These are phyloP conservation scores for Fusarium cyanostomum DNA, from an alignment of 2,329 filamentous ascomycete species.

Conservation along the genomic window DNA sequence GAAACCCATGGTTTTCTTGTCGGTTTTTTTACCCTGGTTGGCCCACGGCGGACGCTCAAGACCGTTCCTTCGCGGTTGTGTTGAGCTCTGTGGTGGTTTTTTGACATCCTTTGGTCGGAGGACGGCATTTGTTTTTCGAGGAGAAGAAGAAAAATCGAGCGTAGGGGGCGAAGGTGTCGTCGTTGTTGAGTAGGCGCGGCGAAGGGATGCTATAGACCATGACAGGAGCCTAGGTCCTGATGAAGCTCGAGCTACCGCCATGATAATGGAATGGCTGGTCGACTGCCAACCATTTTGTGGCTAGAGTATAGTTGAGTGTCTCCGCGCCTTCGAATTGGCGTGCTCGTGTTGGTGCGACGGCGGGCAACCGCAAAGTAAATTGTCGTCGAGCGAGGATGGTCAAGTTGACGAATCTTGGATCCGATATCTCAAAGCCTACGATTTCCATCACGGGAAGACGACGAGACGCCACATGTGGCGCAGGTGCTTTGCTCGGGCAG, in stretches of 20 bases:
- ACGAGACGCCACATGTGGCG: conserved; percentile 22
- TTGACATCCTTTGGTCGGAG: background rate
- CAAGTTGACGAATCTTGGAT: no score
- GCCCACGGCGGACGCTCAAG: conserved; percentile 3
- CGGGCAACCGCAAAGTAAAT: background rate
- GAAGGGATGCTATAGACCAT: conserved; percentile 8
- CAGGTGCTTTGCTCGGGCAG: no score
- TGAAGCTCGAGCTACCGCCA: conserved; percentile 39
- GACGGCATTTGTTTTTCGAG: background rate
- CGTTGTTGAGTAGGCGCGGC: conserved; percentile 25
- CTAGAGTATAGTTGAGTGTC: background rate
- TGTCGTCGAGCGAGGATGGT: background rate
- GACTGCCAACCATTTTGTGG: conserved; percentile 26
- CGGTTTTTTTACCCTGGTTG: background rate
- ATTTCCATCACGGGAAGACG: background rate
- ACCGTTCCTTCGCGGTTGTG: conserved; percentile 6
- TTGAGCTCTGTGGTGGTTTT: background rate
- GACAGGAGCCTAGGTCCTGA: conserved; percentile 23
- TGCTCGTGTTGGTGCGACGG: background rate
- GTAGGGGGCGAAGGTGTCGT: conserved; percentile 8
- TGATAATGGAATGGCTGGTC: conserved; percentile 23
- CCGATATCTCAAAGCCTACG: no score
- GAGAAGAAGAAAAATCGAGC: background rate
- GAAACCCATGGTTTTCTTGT: conserved; percentile 1
- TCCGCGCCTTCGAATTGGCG: background rate